Percentiles rank a stretch among this genome's conserved stretches.
Conservation (phyloP, 495 filamentous ascomycete species). For the Aspergillus coremiiformis region DNA sequence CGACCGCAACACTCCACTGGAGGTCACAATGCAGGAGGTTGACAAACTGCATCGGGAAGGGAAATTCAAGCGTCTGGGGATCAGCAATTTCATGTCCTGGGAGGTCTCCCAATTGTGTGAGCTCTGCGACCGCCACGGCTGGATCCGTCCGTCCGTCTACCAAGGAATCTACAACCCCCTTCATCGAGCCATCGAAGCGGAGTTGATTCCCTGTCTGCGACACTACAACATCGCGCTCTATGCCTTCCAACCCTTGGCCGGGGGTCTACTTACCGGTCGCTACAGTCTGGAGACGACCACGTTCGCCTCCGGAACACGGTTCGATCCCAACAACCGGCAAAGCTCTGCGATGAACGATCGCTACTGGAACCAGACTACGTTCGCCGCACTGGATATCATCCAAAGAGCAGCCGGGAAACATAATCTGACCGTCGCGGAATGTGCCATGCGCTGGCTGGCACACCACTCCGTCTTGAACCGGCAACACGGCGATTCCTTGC, state of each 20-base stretch:
- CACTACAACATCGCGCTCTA: slow-evolving; percentile 40
- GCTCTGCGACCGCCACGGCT: slow-evolving; percentile 35
- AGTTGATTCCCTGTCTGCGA: slow-evolving; percentile 38
- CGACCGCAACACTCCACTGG: too few species aligned
- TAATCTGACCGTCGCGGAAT: slow-evolving; percentile 28
- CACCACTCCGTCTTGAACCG: slow-evolving; percentile 26
- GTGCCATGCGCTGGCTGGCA: slow-evolving; percentile 33
- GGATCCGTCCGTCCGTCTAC: slow-evolving; percentile 39
- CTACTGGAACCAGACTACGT: slow-evolving; percentile 43
- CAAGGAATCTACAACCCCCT: slow-evolving; percentile 44
- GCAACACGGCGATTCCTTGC: background rate
- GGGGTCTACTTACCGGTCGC: slow-evolving; percentile 37
- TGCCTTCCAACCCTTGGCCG: slow-evolving; percentile 45
- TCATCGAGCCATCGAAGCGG: slow-evolving; percentile 32
- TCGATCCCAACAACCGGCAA: slow-evolving; percentile 28
- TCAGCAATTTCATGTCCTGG: too few species aligned
- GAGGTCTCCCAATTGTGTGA: too few species aligned
- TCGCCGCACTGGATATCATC: slow-evolving; percentile 34
- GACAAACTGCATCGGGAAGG: too few species aligned
- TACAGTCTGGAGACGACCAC: slow-evolving; percentile 20
- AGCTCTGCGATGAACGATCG: slow-evolving; percentile 31
- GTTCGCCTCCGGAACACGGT: slow-evolving; percentile 35
- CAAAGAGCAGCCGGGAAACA: slow-evolving; percentile 14
- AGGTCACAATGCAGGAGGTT: too few species aligned
- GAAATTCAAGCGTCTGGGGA: too few species aligned